Percentiles rank a stretch among this genome's conserved stretches.
phyloP scores from a whole-genome alignment of 2,329 filamentous ascomycete species.

The Cladosporium sp. region DNA sequence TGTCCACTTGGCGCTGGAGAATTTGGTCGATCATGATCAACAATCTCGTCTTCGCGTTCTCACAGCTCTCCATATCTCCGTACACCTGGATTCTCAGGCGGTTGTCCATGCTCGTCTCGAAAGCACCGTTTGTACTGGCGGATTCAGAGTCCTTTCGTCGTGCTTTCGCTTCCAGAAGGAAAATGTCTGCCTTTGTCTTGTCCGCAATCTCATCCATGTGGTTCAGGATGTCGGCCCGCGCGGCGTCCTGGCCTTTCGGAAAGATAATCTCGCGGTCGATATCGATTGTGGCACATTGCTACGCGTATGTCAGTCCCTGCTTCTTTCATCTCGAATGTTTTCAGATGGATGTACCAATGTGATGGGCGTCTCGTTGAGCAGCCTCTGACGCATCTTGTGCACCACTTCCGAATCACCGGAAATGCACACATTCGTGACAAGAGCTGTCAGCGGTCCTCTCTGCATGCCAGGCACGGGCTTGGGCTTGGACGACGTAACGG shows the following conservation, averaged over 20 bases:
- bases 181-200: slow-evolving; percentile 93
- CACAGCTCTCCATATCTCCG: slow-evolving; percentile 87
- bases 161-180: slow-evolving; percentile 78
- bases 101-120: slow-evolving; percentile 78
- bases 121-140: slow-evolving; percentile 67
- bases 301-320: not conserved
- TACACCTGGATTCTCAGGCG: slow-evolving; percentile 90
- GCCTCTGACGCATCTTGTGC: slow-evolving; percentile 80
- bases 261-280: slow-evolving; percentile 89
- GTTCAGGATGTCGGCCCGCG: slow-evolving; percentile 65
- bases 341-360: slow-evolving; percentile 63
- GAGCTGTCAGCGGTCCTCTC: slow-evolving; percentile 43
- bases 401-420: slow-evolving; percentile 83
- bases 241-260: slow-evolving; percentile 51
- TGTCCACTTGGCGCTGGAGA: slow-evolving; percentile 69
- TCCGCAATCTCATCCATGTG: slow-evolving; percentile 80
- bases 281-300: slow-evolving; percentile 59
- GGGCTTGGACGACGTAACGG: slow-evolving; percentile 74
- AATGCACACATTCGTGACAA: slow-evolving; percentile 78
- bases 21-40: slow-evolving; percentile 96
- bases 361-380: slow-evolving; percentile 87
- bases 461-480: slow-evolving; percentile 52
- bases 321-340: not conserved
- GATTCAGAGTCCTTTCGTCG: slow-evolving; percentile 66
- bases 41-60: slow-evolving; percentile 93